These are phyloP conservation scores for Pyrrhoderma lamaoense DNA, from an alignment of 1,284 basidiomycete species.

Conservation along the genomic window DNA sequence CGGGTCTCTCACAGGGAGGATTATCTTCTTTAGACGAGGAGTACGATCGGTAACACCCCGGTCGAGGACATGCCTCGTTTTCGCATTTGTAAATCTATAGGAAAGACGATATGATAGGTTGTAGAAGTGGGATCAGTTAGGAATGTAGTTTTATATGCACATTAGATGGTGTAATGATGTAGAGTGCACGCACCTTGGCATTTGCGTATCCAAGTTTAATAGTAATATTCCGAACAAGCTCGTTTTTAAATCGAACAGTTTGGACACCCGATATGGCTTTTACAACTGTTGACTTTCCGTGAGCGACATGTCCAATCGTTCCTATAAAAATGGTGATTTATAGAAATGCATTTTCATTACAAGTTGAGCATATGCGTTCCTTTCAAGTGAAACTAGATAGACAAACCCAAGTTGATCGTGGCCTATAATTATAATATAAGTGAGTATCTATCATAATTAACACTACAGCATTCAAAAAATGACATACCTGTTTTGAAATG, in stretches of 20 bases:
- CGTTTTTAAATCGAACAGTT: constrained; percentile 99
- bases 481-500: constrained; percentile 90
- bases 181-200: constrained; percentile 70
- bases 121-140: background rate
- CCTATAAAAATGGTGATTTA: constrained; percentile 36
- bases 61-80: constrained; percentile 86
- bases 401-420: constrained; percentile 75
- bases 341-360: background rate
- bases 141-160: constrained; percentile 8
- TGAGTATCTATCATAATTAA: too few relatives aligned
- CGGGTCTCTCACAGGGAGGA: constrained; percentile 89
- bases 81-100: constrained; percentile 96
- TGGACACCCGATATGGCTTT: constrained; percentile 99
- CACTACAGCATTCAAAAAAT: constrained; percentile 3
- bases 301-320: constrained; percentile 95
- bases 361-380: constrained; percentile 10
- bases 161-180: background rate
- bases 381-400: constrained; percentile 2
- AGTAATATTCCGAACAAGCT: constrained; percentile 96
- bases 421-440: constrained; percentile 38
- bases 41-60: constrained; percentile 92
- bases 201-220: constrained; percentile 99
- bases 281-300: constrained; percentile 98
- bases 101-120: background rate
- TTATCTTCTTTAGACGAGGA: constrained; percentile 90